Percentiles rank a stretch among this genome's conserved stretches.
phyloP scores from a whole-genome alignment of 805 yeast species.

The Cephaloascus fragrans region DNA sequence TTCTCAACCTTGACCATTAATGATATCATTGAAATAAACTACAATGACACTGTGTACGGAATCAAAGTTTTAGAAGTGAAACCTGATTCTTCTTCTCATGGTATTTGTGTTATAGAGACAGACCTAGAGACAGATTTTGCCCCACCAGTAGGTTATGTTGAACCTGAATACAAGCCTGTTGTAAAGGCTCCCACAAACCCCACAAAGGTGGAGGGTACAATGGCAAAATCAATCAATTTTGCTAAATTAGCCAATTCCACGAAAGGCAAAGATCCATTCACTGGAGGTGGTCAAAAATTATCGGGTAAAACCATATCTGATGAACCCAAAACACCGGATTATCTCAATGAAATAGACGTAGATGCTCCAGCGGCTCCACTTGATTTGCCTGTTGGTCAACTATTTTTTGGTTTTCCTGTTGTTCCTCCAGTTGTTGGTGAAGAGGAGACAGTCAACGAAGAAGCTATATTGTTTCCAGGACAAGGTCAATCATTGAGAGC shows the following conservation, averaged over 20 bases:
- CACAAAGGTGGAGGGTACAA: slow-evolving; percentile 48
- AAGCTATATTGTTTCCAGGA: slow-evolving; percentile 36
- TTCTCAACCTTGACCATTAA: slow-evolving; percentile 80
- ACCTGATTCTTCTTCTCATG: slow-evolving; percentile 54
- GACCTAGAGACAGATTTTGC: slow-evolving; percentile 97
- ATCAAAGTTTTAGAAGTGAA: slow-evolving; percentile 82
- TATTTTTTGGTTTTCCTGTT: slow-evolving; percentile 90
- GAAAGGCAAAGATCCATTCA: slow-evolving; percentile 22
- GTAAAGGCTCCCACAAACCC: slow-evolving; percentile 25
- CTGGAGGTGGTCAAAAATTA: slow-evolving; percentile 61
- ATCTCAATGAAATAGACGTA: slow-evolving; percentile 27
- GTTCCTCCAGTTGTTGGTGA: slow-evolving; percentile 33
- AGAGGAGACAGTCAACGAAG: slow-evolving; percentile 18
- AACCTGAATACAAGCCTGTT: slow-evolving; percentile 57
- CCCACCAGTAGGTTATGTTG: slow-evolving; percentile 97
- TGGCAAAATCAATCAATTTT: slow-evolving; percentile 69
- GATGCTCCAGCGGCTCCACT: slow-evolving; percentile 65
- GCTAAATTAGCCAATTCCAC: slow-evolving; percentile 44
- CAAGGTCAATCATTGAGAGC: slow-evolving; percentile 71
- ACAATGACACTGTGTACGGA: slow-evolving; percentile 69
- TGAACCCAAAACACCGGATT: slow-evolving; percentile 16
- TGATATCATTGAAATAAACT: slow-evolving; percentile 77
- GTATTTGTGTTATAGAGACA: slow-evolving; percentile 93
- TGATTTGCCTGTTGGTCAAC: slow-evolving; percentile 69
- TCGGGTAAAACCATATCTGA: slow-evolving; percentile 46